Base-by-base conservation (phyloP, 352 stramenopile genomes). In the Phytophthora chlamydospora region DNA sequence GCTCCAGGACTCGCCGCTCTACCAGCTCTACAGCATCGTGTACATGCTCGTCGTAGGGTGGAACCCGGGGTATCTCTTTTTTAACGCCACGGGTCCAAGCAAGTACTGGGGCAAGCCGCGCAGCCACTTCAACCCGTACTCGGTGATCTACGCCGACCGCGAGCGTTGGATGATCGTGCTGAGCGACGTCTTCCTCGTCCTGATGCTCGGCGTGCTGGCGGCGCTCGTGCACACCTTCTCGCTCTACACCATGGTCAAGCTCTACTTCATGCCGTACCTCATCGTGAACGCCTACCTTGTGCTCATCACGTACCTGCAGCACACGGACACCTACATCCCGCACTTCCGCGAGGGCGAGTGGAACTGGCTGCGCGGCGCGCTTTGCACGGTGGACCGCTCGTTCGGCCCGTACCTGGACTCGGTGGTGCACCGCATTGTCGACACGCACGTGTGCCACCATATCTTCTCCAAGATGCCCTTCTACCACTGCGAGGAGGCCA, bases 391-490 rank as follows among this genome's bases (percentile, higher is more conserved):
- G 54, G 97, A 99, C 80, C 91, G 97, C n/a, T 92, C 90, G 2
- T 99, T 99, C 59, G 93, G 97, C 42, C 58, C 80, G 35, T 98
- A 98, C 65, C 92, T 99, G 53, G 95, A 99, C 75, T 90, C 95
- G 62, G 95, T 98, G 56, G 89, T 99, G 69, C 97, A 99, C 83
- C 95, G 97, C 78, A 99, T 99, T 73, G 88, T 93, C 33, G 95
- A 97, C 81, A 99, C 97, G 35, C 97, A 99, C 80, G 96, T 99
- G 50, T 91, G 83, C 49, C 97, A 99, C 79, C 97, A 99, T 77
- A 90, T 99, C 47, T 99, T 99, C 76, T 98, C 96, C 71, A 98
- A 99, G 82, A 98, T 99, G 92, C 97, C 97, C 13, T 99, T 98
- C 74, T 99, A 99, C 88, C 95, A 99, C 77, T 97, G 96, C 9